Base-by-base conservation (phyloP, 805 yeast species). In the Nakazawaea anatomiae region DNA sequence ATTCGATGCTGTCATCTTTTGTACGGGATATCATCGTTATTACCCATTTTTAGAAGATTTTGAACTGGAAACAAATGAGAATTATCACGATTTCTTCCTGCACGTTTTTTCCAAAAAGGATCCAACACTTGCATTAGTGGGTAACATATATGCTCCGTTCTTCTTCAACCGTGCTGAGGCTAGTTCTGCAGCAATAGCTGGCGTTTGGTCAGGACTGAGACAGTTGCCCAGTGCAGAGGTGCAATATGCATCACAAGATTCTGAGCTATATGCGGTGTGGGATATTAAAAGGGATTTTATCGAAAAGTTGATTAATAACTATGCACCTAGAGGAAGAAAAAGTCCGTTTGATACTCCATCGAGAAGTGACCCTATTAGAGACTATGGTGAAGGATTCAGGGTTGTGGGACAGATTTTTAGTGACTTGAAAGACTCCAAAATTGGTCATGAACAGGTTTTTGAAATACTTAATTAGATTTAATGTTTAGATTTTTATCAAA, bases 171-270 rank as follows among this genome's bases (percentile, higher is more conserved):
- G 75, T 12, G 74, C 77, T 55, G 85, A 80, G 57, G 66, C 75
- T 1, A 64, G 70, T 44, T 78, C 81, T 1, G 75, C 80, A n/a
- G 81, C 79, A 0, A 62, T 76, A 39, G 75, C 80, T 12, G 83
- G 83, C n/a, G 74, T 77, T 4, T 79, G 82, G 80, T 67, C 79
- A 2, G 70, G 71, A 12, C 64, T 65, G 31, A 63, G 60, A 29
- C 11, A 54, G 9, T 58, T 77, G 29, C 83, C 83, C 1, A 42
- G 70, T 0, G 54, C 58, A 12, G 68, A 68, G 30, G 75, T 70
- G 28, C 80, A 76, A 57, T 51, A 48, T 18, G 51, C 57, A 7
- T 72, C 75, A 72, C 71, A 66, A 35, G 25, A 52, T 6, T 49
- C 60, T 7, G 56, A 68, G 43, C 47, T 66, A 45, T 71, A 69